Evolutionary conservation across 176 grass and related monocot genomes (phyloP), one percentile per base, ranked within the genome.

Genomic region (Aegilops sharonensis): DNA sequence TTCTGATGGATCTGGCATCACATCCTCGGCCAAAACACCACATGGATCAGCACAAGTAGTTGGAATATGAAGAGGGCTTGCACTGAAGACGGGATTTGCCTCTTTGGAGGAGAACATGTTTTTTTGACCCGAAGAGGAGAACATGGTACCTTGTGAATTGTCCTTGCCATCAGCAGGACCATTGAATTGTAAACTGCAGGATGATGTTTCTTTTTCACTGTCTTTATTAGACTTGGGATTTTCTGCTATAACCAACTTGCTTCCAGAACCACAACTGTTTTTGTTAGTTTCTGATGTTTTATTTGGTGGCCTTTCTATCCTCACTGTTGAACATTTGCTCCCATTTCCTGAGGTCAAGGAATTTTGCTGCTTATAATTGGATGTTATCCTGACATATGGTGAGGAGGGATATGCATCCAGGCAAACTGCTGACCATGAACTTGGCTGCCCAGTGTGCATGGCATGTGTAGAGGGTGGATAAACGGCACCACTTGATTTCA

Each of bases 1-100:
- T 27, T 92, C 85, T 0, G 88, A 92, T 81, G 88, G 85, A 60
- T 89, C 88, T 81, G 64, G 40, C 74, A 84, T 90, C 50, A 83
- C 54, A 34, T 85, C 88, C 64, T 87, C 85, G 54, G 50, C 64
- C 81, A 63, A 47, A 57, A 82, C 59, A 72, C 12, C 62, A 73
- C 24, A 81, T 65, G 81, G 24, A 80, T 65, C 50, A 81, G 37
- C 21, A 25, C 52, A 80, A 2, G 17, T 57, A 85, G 80, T 77
- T 64, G 81, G 69, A 23, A 65, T 71, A 64, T 32, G 20, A 63
- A 90, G 74, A 89, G 69, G 85, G 52, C 81, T 85, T 40, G 77
- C 17, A 21, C 8, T 72, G 63, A 78, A 37, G 30, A 34, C 77
- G 39, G 70, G 70, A 78, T 77, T 78, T 64, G 67, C 52, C 52